Evolutionary conservation across 2,329 filamentous ascomycete genomes (phyloP).

Genomic region (Lecanicillium sp.): DNA sequence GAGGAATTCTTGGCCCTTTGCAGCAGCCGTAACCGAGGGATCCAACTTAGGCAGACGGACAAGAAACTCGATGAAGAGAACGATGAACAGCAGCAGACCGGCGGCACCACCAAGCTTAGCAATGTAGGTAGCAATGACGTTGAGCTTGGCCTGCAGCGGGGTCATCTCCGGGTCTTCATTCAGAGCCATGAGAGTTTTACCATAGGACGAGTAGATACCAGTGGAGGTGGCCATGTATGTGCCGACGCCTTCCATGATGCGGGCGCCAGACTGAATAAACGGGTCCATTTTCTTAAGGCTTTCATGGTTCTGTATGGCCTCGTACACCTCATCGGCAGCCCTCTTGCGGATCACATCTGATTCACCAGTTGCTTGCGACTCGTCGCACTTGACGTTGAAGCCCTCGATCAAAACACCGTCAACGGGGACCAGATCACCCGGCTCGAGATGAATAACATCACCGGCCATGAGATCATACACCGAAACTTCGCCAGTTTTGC

Average conservation of each 20-base stretch:
- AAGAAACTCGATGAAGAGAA: constrained; percentile 80
- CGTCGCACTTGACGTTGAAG: constrained; percentile 68
- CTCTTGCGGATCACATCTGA: constrained; percentile 68
- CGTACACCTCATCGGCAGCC: constrained; percentile 58
- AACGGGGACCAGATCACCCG: constrained; percentile 66
- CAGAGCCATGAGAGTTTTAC: constrained; percentile 66
- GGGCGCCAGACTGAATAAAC: constrained; percentile 77
- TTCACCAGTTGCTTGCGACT: constrained; percentile 72
- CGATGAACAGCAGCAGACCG: constrained; percentile 72
- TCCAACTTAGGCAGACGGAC: constrained; percentile 50
- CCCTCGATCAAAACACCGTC: constrained; percentile 68
- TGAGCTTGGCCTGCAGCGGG: constrained; percentile 69
- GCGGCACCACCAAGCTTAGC: constrained; percentile 71
- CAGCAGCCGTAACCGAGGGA: constrained; percentile 47
- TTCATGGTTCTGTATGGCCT: constrained; percentile 59
- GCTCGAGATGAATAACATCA: constrained; percentile 65
- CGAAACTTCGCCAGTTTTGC: constrained; percentile 60
- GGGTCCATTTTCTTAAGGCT: constrained; percentile 67
- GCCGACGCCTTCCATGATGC: constrained; percentile 70
- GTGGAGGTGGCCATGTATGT: constrained; percentile 69
- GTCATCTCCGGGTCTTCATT: constrained; percentile 70
- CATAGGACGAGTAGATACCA: constrained; percentile 66
- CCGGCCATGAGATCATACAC: constrained; percentile 63
- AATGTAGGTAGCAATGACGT: constrained; percentile 68
- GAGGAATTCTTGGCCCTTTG: constrained; percentile 73